Conservation (phyloP, 2,329 filamentous ascomycete species). For the Basipetospora chlamydospora region DNA sequence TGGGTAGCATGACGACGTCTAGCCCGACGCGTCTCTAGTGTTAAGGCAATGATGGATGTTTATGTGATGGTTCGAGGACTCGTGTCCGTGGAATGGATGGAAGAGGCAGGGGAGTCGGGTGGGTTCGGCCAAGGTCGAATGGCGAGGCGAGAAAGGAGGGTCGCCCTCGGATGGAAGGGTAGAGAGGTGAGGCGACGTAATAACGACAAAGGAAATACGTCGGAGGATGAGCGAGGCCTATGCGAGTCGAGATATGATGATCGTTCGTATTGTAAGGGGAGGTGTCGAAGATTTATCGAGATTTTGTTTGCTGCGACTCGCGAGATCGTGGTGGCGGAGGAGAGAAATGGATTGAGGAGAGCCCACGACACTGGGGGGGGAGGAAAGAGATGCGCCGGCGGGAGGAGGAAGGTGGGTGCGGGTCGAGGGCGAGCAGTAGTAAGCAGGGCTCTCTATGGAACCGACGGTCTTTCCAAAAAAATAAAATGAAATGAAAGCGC, state of each 20-base stretch:
- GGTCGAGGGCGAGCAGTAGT: too few species aligned
- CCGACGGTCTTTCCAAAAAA: neutral
- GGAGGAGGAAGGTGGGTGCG: neutral
- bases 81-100: neutral
- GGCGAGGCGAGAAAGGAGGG: neutral
- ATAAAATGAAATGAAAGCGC: too few species aligned
- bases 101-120: too few species aligned
- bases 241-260: neutral
- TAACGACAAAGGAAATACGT: neutral
- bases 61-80: neutral
- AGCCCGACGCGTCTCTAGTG: slow-evolving; percentile 13
- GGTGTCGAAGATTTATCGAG: neutral
- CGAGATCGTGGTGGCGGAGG: slow-evolving; percentile 5
- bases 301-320: slow-evolving; percentile 2
- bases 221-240: neutral
- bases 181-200: neutral
- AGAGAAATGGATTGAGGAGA: neutral
- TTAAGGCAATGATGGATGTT: neutral
- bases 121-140: too few species aligned
- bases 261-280: neutral
- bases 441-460: neutral
- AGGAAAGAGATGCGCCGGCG: slow-evolving; percentile 2
- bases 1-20: slow-evolving; percentile 46
- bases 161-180: neutral
- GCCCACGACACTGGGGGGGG: neutral